Percentiles rank a stretch among this genome's conserved stretches.
phyloP scores from a whole-genome alignment of 306 rosid genomes.

The Notholithocarpus densiflorus region DNA sequence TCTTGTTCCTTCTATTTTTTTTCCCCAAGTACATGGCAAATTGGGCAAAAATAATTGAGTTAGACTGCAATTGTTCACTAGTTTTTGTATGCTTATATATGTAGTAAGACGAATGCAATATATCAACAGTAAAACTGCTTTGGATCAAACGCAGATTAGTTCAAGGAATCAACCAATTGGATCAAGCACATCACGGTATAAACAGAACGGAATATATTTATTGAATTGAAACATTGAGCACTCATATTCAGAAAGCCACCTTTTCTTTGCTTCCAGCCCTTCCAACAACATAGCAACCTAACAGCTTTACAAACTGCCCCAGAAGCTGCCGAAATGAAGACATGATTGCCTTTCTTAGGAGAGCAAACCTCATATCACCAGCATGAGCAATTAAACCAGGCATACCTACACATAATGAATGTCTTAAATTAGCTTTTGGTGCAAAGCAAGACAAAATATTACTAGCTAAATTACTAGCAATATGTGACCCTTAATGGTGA shows the following conservation, averaged over 20 bases:
- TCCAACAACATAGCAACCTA: conserved; percentile 40
- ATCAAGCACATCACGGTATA: too few relatives aligned
- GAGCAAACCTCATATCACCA: conserved; percentile 29
- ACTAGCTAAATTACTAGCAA: neutral
- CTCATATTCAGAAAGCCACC: conserved; percentile 6
- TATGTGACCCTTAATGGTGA: neutral
- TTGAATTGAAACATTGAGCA: neutral
- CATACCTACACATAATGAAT: conserved; percentile 18
- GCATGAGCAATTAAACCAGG: conserved; percentile 35
- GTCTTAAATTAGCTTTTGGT: neutral
- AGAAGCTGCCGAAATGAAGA: conserved; percentile 33
- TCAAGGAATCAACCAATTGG: neutral
- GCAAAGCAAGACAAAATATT: neutral
- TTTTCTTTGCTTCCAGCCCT: conserved; percentile 40
- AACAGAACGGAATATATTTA: too few relatives aligned
- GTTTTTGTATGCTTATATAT: neutral
- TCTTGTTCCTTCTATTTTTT: too few relatives aligned
- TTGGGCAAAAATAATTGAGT: too few relatives aligned
- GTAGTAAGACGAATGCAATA: neutral
- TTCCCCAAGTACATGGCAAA: too few relatives aligned
- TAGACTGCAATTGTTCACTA: too few relatives aligned
- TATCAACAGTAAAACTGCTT: neutral
- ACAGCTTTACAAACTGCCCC: conserved; percentile 39
- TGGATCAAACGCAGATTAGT: neutral
- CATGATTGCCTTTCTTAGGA: conserved; percentile 34